Percentiles rank a stretch among this genome's conserved stretches.
Evolutionary conservation across 345 rosid genomes (phyloP).

Genomic region (Eucalyptus caleyi): DNA sequence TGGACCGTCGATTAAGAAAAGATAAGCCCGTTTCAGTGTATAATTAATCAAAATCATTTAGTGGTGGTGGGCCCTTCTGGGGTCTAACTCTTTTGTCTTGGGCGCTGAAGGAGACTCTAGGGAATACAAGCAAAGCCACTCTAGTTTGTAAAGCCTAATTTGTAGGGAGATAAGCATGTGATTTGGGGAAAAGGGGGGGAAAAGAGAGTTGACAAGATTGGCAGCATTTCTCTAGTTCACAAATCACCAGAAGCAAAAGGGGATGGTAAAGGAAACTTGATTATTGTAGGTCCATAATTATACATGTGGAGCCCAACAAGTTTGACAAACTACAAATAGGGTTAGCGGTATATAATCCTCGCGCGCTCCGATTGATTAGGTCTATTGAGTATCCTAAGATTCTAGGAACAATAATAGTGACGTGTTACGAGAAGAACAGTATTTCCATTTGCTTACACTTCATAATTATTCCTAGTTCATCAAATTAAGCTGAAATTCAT

Average conservation of each 20-base stretch:
- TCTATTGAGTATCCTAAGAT: background rate
- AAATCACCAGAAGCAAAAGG: background rate
- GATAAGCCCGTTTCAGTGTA: background rate
- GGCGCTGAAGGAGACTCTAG: background rate
- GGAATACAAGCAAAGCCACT: background rate
- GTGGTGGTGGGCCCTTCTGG: conserved; percentile 14
- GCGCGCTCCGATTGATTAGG: background rate
- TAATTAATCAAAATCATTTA: background rate
- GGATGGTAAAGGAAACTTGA: background rate
- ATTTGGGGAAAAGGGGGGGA: background rate
- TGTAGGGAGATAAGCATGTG: background rate
- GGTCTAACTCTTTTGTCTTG: conserved; percentile 1
- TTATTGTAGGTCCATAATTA: background rate
- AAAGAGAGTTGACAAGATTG: background rate
- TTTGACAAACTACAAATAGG: background rate
- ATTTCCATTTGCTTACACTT: background rate
- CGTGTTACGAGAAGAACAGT: background rate
- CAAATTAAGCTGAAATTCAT: background rate
- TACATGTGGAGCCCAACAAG: background rate
- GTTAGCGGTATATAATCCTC: background rate
- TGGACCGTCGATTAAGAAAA: background rate
- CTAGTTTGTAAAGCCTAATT: background rate
- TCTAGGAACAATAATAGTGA: background rate
- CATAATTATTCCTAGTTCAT: background rate
- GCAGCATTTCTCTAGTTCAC: background rate